Base-by-base conservation (phyloP, 495 filamentous ascomycete genomes). In the Annulohypoxylon nitens region DNA sequence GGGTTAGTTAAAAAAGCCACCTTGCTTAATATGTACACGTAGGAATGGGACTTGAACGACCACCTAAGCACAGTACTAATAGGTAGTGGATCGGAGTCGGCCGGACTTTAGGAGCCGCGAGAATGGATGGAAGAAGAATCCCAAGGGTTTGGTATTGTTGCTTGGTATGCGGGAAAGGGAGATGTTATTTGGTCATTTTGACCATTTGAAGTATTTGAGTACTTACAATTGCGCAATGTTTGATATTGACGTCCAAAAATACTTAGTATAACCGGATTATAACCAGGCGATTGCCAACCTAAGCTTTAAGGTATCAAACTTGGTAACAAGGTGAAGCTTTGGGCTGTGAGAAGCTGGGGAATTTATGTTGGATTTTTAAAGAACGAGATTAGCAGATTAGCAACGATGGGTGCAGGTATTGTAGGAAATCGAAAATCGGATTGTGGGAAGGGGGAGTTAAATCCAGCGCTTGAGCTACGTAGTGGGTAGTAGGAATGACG, bases 1-100 rank as follows among this genome's bases (percentile, higher is more conserved):
- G 76, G 75, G 77, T 76, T 78, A 78, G 71, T 69, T 69, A 72
- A 75, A 72, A 72, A 75, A 73, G 76, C 74, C 75, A 73, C 71
- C 68, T 76, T 76, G 75, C 67, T 74, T 59, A 74, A 74, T 70
- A 70, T 64, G 50, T 64, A 65, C 66, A 74, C 66, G 71, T 74
- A 74, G 71, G 71, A 74, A 74, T 74, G 71, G 62, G 30, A 51
- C 23, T 26, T 54, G 50, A 33, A 54, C 50, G 50, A 54, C 50
- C 50, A 54, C 50, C 43, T 47, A 47, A 47, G 43, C 43, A 47
- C 43, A 33, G 30, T 30, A 30, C 30, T 54, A 33, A 23, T n/a
- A 14, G 11, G 58, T 18, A 51, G 72, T 63, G 67, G 63, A 74
- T 68, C 72, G 72, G 72, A 64, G 63, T 67, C 47, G 53, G 64